Conservation (phyloP, 139 green algal genomes). For the Chlorella ohadii region DNA sequence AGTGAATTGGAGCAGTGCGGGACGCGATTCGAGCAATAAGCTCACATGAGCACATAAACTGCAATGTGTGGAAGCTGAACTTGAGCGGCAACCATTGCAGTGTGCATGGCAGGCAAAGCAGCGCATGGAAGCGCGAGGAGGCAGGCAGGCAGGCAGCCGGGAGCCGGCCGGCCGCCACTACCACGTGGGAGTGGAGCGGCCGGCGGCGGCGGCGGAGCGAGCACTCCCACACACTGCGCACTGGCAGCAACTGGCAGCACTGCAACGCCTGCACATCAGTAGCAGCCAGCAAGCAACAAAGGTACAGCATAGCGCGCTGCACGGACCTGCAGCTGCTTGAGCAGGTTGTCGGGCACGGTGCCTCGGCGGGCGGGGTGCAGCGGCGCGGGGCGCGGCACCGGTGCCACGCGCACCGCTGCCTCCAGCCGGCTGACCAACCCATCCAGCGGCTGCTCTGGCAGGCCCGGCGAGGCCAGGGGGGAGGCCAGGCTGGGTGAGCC, state of each 20-base stretch:
- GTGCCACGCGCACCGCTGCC: not conserved
- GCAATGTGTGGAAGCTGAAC: too few relatives aligned
- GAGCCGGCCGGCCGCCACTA: not conserved
- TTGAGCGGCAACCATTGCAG: too few relatives aligned
- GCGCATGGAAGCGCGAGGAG: not conserved
- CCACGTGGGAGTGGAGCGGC: not conserved
- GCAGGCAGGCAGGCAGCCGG: not conserved
- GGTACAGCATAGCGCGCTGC: too few relatives aligned
- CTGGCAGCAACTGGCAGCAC: too few relatives aligned
- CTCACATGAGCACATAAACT: too few relatives aligned
- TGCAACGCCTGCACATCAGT: too few relatives aligned
- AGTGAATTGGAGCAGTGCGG: not conserved
- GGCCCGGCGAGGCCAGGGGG: not conserved
- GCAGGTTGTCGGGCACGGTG: conserved; percentile 16
- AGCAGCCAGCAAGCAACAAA: not conserved
- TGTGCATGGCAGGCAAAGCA: too few relatives aligned
- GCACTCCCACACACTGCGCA: too few relatives aligned
- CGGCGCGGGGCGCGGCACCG: not conserved
- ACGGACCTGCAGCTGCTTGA: conserved; percentile 29
- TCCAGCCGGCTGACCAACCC: conserved; percentile 33
- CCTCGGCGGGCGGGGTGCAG: not conserved
- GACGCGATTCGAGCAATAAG: too few relatives aligned
- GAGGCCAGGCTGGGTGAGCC: not conserved
- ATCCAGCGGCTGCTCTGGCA: not conserved
- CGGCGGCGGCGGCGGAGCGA: not conserved